phyloP scores from a whole-genome alignment of 2,329 filamentous ascomycete species.

The Colletotrichum cuscutae region DNA sequence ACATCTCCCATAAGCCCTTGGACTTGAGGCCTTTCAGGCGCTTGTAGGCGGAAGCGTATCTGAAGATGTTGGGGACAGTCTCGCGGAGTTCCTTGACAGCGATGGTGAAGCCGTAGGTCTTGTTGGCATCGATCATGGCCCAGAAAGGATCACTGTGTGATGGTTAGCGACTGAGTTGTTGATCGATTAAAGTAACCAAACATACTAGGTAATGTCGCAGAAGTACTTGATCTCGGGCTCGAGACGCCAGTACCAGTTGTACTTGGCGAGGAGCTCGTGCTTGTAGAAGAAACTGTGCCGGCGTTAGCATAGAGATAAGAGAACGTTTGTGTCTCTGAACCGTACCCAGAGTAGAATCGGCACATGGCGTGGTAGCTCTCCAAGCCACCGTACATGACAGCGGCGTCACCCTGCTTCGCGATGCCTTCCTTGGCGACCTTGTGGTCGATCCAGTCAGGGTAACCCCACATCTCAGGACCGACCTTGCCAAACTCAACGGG shows the following conservation, averaged over 20 bases:
- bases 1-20: slow-evolving; percentile 98
- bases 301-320: slow-evolving; percentile 36
- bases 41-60: slow-evolving; percentile 98
- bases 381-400: slow-evolving; percentile 99
- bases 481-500: slow-evolving; percentile 95
- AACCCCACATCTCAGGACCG: slow-evolving; percentile 91
- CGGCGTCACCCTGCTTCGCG: slow-evolving; percentile 93
- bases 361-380: slow-evolving; percentile 99
- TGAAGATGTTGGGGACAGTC: slow-evolving; percentile 98
- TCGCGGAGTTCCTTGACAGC: slow-evolving; percentile 98
- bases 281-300: slow-evolving; percentile 87
- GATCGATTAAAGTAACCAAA: background rate
- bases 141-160: slow-evolving; percentile 85
- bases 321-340: background rate
- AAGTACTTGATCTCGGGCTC: slow-evolving; percentile 99
- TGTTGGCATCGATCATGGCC: slow-evolving; percentile 93
- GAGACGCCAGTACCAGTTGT: slow-evolving; percentile 99
- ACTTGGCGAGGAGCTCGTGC: slow-evolving; percentile 92
- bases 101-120: slow-evolving; percentile 99
- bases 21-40: slow-evolving; percentile 90
- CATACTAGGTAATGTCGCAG: slow-evolving; percentile 97
- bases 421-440: slow-evolving; percentile 97
- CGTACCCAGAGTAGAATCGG: slow-evolving; percentile 96
- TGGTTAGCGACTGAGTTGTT: slow-evolving; percentile 27
- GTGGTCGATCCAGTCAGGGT: slow-evolving; percentile 93